Base-by-base conservation (phyloP, 768 basidiomycete species). In the Ramaria sp. region DNA sequence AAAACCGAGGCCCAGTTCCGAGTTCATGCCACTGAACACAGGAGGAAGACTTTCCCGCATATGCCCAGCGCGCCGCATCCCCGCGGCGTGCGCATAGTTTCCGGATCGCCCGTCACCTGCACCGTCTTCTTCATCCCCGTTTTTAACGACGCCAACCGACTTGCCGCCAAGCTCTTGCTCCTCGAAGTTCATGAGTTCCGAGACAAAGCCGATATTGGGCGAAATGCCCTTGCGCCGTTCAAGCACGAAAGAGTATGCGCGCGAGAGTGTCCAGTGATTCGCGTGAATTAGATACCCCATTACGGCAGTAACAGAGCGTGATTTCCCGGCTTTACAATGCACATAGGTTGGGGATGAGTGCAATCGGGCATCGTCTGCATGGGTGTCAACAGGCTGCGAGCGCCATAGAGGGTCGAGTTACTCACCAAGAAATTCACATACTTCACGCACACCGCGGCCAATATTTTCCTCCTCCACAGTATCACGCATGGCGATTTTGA, bases 251-350 rank as follows among this genome's bases (percentile, higher is more conserved):
- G 85, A 73, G 67, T 97, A 98, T 1, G 95, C 91, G 38, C 82
- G 82, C 33, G 91, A 87, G 42, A 97, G 80, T 19, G 92, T 88
- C 95, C 95, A 97, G 66, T 93, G 92, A 66, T 96, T 93, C 10
- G 93, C 89, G 64, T 96, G 94, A 61, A 98, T 96, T 57, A 98
- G 86, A 67, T 96, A 97, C 2, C 91, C 94, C 75, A 98, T 91
- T 41, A 96, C 94, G 12, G 93, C 92, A 0, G 94, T 96, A 30
- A 96, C 94, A 0, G 91, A 94, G 13, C 95, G 84, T 2, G 91
- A 93, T 73, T 93, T 96, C 4, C 94, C 95, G 5, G 90, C 93
- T 71, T 89, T 91, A 72, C 94, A 98, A 67, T 98, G 95, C 13
- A 97, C 93, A 64, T 95, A 98, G 1, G 88, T 88, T 7, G 92